Evolutionary conservation across 2,329 filamentous ascomycete genomes (phyloP).

Genomic region (Fusarium tanahbumbuense): DNA sequence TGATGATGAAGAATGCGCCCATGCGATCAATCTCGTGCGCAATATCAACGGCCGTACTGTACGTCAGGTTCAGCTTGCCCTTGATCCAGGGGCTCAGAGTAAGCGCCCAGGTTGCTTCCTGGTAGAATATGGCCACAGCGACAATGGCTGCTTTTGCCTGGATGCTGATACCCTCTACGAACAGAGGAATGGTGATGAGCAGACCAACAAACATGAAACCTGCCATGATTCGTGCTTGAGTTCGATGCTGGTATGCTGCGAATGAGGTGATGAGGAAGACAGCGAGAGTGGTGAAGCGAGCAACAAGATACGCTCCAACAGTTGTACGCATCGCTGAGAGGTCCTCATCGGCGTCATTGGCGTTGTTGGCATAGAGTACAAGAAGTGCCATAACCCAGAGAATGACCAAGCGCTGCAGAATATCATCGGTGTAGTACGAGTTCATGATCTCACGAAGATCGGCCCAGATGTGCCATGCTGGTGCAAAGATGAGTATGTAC

Average conservation of each 20-base stretch:
- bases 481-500: conserved; percentile 61
- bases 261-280: conserved; percentile 58
- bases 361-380: conserved; percentile 62
- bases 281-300: conserved; percentile 56
- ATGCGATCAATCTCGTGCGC: conserved; percentile 62
- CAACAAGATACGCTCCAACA: conserved; percentile 59
- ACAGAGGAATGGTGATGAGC: conserved; percentile 58
- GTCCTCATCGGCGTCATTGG: conserved; percentile 56
- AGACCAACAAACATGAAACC: conserved; percentile 56
- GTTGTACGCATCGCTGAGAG: conserved; percentile 58
- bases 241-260: conserved; percentile 60
- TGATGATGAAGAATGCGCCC: conserved; percentile 64
- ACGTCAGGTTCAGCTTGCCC: conserved; percentile 55
- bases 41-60: conserved; percentile 62
- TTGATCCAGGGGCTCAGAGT: conserved; percentile 59
- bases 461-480: conserved; percentile 63
- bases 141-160: conserved; percentile 57
- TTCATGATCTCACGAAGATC: conserved; percentile 64
- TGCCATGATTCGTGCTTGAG: conserved; percentile 59
- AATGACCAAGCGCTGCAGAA: conserved; percentile 59
- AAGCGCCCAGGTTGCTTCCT: conserved; percentile 58
- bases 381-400: conserved; percentile 64
- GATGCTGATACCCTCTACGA: conserved; percentile 55
- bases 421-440: conserved; percentile 63
- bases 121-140: conserved; percentile 55